phyloP scores from a whole-genome alignment of 345 rosid genomes.

The Lumnitzera racemosa region DNA sequence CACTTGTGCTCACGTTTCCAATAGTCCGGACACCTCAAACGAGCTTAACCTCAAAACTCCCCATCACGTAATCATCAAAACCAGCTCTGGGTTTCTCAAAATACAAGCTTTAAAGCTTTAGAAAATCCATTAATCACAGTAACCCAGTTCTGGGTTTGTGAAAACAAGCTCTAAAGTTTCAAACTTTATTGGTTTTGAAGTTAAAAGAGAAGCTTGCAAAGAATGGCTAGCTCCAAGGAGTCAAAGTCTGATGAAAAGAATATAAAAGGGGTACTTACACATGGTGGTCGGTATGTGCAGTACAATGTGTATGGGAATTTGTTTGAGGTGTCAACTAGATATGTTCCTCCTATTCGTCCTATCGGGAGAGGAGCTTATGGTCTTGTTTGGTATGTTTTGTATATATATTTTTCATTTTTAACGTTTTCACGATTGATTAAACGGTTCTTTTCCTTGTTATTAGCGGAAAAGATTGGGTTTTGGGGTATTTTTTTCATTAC shows the following conservation, averaged over 20 bases:
- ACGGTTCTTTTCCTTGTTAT: not conserved
- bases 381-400: conserved; percentile 47
- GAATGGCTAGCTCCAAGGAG: conserved; percentile 28
- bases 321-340: conserved; percentile 66
- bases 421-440: not conserved
- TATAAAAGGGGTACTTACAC: conserved; percentile 51
- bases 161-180: too few relatives aligned
- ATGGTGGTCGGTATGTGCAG: conserved; percentile 62
- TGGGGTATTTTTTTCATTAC: not conserved
- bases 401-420: not conserved
- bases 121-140: too few relatives aligned
- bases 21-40: not conserved
- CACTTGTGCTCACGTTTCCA: conserved; percentile 6
- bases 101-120: too few relatives aligned
- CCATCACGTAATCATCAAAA: too few relatives aligned
- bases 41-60: too few relatives aligned
- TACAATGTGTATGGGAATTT: conserved; percentile 66
- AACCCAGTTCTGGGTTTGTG: conserved; percentile 11
- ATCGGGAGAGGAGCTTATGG: conserved; percentile 71
- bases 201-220: not conserved
- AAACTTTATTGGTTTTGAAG: too few relatives aligned
- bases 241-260: conserved; percentile 34
- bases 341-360: conserved; percentile 69
- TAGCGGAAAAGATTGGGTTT: not conserved
- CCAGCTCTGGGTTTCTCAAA: too few relatives aligned